Base-by-base conservation (phyloP, 78 protist species). In the Pigoraptor vietnamica region DNA sequence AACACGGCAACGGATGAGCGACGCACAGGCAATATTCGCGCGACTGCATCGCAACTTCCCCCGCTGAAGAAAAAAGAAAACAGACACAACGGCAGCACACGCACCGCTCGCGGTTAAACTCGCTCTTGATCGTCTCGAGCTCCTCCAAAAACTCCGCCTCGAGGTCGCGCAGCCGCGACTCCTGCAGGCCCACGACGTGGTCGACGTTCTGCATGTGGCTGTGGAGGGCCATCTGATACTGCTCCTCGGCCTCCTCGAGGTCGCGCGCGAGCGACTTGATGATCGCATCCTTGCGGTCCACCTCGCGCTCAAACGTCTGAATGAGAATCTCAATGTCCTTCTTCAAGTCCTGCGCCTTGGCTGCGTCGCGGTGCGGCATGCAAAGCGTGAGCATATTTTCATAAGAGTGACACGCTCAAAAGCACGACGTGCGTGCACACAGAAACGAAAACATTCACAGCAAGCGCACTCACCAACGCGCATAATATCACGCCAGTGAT, bases 191-290 rank as follows among this genome's bases (percentile, higher is more conserved):
- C 0, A 96, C 92, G 40, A 96, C 93, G 35, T 34, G 0, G 67
- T 94, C 96, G 29, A 95, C 89, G 39, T 90, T 48, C 55, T 40
- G 90, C 79, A 96, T 91, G 38, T 96, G 96, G 29, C 94, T 39
- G 19, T 96, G 94, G 37, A 96, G 93, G 25, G 96, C 94, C 88
- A 40, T 93, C 86, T 95, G 96, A 79, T 94, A 96, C 94, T 96
- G 97, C 37, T 94, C 96, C 90, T 94, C 97, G 19, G 95, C 90
- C 24, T 96, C 97, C 24, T 93, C 94, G n/a, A 96, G 86, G 90
- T 96, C 96, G 9, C 88, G 6, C 79, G 39, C 88, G 2, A 94
- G 92, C 94, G 92, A 90, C 81, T 89, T 82, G 90, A 96, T 93
- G 90, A 94, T 92, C 33, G 96, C 95, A 34, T 96, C 95, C 92